Base-by-base conservation (phyloP, 768 basidiomycete genomes). In the Tephrocybe sp. region DNA sequence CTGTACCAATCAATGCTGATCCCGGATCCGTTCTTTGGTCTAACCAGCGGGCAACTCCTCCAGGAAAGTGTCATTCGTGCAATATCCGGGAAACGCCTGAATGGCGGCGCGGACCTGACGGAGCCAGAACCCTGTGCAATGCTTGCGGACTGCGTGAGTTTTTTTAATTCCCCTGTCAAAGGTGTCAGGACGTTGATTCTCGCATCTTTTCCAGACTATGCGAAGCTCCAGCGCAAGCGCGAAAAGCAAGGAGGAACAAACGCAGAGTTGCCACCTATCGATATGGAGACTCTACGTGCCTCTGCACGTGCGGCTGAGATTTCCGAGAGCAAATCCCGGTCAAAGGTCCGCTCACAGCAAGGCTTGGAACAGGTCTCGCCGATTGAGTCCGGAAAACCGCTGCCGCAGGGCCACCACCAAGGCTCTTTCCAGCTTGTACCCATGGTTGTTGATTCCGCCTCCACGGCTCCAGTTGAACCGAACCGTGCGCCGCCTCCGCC, bases 81-180 rank as follows among this genome's bases (percentile, higher is more conserved):
- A 88, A 89, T 68, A 91, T 90, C 49, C 76, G 85, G 52, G 89
- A 92, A 64, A 92, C 89, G 4, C 89, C 89, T n/a, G 89, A 92
- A 65, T 92, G 89, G 89, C 69, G 89, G 47, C 79, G 89, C 20
- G 89, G 89, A 13, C 89, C 89, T 2, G 89, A 91, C 61, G 89
- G 89, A 4, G 89, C 89, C 20, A 72, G 89, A 61, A 92, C 89
- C 7, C 64, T 92, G 60, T 92, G 89, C 63, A 92, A 91, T 64
- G 89, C 89, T 38, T 92, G 89, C 68, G 89, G 89, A 30, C 69
- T 92, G 58, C 89, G 89, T 92, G 65, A 64, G 86, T 83, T 30
- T 54, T 47, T 42, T 34, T 16, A 22, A 20, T 23, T 34, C 19
- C 2, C 14, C 31, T 49, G 26, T 26, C 26, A 3, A 26, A 26